A percentile compares a stretch with the other conserved stretches of the same genome.
Conservation (phyloP, 2,329 filamentous ascomycete species). For the Dactylonectria macrodidyma region DNA sequence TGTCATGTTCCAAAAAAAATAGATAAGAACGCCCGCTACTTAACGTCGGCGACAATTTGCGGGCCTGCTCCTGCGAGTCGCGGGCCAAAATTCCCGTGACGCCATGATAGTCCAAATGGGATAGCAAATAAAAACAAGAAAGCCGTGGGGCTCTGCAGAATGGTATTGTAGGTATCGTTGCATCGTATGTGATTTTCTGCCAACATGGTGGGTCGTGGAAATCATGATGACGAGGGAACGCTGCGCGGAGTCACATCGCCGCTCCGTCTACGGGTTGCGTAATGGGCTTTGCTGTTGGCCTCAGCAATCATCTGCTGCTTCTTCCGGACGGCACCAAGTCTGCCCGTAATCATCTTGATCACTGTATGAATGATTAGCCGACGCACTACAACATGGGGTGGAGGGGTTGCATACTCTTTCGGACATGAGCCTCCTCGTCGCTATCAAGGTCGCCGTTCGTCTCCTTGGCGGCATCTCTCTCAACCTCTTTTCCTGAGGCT, state of each 20-base stretch:
- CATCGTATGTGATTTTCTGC: slow-evolving; percentile 32
- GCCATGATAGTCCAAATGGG: slow-evolving; percentile 40
- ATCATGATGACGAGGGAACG: slow-evolving; percentile 61
- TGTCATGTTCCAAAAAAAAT: slow-evolving; percentile 24
- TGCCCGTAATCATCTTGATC: slow-evolving; percentile 73
- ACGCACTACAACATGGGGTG: not conserved
- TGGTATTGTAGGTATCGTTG: slow-evolving; percentile 40
- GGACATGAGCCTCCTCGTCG: slow-evolving; percentile 81
- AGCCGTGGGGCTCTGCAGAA: slow-evolving; percentile 40
- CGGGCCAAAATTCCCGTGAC: slow-evolving; percentile 40
- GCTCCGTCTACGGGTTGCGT: slow-evolving; percentile 64
- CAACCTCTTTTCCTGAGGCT: slow-evolving; percentile 57
- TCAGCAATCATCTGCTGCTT: slow-evolving; percentile 75
- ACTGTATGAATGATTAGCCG: slow-evolving; percentile 59
- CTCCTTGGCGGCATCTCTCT: slow-evolving; percentile 55
- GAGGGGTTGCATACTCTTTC: slow-evolving; percentile 72
- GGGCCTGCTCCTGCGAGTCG: slow-evolving; percentile 46
- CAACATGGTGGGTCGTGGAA: slow-evolving; percentile 19
- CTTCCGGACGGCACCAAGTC: slow-evolving; percentile 70
- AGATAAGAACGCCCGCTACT: slow-evolving; percentile 46
- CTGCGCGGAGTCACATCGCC: slow-evolving; percentile 71
- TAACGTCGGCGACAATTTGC: slow-evolving; percentile 43
- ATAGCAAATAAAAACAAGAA: slow-evolving; percentile 42
- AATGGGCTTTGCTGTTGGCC: slow-evolving; percentile 65
- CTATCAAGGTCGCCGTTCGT: slow-evolving; percentile 67